phyloP scores from a whole-genome alignment of 306 rosid species.

The Erythrophleum fordii region DNA sequence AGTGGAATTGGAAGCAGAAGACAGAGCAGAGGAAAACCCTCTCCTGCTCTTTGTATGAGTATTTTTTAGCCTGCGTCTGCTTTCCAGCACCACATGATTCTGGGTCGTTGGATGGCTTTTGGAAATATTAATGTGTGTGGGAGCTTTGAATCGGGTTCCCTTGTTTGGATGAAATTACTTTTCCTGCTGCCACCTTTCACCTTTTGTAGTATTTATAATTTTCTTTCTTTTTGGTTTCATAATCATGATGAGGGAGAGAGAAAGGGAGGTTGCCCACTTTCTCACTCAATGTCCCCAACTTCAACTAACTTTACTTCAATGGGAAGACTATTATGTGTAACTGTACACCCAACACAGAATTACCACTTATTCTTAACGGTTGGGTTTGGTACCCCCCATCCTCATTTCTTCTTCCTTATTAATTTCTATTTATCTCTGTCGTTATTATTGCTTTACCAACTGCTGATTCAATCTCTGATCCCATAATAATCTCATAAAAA shows the following conservation, averaged over 20 bases:
- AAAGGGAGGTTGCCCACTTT: conserved; percentile 71
- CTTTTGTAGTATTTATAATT: conserved; percentile 63
- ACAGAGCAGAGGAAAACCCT: conserved; percentile 32
- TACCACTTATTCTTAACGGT: conserved; percentile 55
- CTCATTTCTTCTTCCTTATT: conserved; percentile 30
- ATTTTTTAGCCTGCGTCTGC: conserved; percentile 46
- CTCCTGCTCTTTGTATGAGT: conserved; percentile 23
- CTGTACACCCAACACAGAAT: conserved; percentile 49
- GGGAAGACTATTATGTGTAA: conserved; percentile 65
- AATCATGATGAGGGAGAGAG: conserved; percentile 55
- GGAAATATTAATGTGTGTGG: conserved; percentile 13
- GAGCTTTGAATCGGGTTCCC: conserved; percentile 59
- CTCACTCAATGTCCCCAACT: conserved; percentile 84
- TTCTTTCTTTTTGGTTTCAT: conserved; percentile 48
- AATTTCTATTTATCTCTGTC: conserved; percentile 30
- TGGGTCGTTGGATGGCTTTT: conserved; percentile 24
- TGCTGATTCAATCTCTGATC: neutral
- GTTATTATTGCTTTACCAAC: conserved; percentile 32
- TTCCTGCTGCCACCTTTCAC: conserved; percentile 63
- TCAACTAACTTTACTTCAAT: conserved; percentile 94
- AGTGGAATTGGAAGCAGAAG: neutral
- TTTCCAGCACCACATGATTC: conserved; percentile 61
- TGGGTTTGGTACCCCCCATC: conserved; percentile 45
- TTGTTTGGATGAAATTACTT: conserved; percentile 54
- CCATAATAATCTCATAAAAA: neutral